These are phyloP conservation scores for Populus hybrid DNA, from an alignment of 441 rosid species.

Conservation along the genomic window DNA sequence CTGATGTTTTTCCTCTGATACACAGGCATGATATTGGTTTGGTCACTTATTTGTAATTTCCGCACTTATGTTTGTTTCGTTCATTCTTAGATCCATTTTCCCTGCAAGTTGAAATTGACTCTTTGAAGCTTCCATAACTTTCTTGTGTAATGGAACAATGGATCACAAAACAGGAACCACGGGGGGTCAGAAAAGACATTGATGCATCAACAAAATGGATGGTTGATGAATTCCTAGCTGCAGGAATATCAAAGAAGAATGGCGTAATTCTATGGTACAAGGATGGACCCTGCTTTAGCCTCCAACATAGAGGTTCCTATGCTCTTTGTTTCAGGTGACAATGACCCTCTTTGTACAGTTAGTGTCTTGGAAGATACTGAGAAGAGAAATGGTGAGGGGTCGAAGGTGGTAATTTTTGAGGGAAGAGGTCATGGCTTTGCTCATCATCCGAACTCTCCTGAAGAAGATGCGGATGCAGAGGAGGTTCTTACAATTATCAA, in stretches of 20 bases:
- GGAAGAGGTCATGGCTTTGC: constrained; percentile 78
- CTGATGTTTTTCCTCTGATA: background rate
- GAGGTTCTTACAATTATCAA: constrained; percentile 57
- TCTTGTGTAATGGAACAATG: constrained; percentile 38
- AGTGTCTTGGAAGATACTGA: constrained; percentile 37
- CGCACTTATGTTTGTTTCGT: background rate
- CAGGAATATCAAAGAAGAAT: constrained; percentile 77
- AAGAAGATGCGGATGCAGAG: constrained; percentile 81
- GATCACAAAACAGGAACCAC: constrained; percentile 46
- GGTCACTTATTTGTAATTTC: background rate
- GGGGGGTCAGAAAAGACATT: constrained; percentile 52
- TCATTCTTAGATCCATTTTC: background rate
- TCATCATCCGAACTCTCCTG: constrained; percentile 64
- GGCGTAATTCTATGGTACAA: constrained; percentile 77
- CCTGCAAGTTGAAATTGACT: background rate
- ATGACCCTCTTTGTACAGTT: constrained; percentile 62
- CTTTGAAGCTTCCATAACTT: background rate
- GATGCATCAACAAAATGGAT: constrained; percentile 56
- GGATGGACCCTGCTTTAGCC: constrained; percentile 48
- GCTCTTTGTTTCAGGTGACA: constrained; percentile 64
- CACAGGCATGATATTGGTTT: background rate
- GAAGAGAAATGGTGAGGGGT: constrained; percentile 43
- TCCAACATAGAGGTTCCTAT: constrained; percentile 59
- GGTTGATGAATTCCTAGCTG: constrained; percentile 69
- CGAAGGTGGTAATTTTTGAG: constrained; percentile 49